Base-by-base conservation (phyloP, 2,329 filamentous ascomycete species). In the Neopestalotiopsis sp. region DNA sequence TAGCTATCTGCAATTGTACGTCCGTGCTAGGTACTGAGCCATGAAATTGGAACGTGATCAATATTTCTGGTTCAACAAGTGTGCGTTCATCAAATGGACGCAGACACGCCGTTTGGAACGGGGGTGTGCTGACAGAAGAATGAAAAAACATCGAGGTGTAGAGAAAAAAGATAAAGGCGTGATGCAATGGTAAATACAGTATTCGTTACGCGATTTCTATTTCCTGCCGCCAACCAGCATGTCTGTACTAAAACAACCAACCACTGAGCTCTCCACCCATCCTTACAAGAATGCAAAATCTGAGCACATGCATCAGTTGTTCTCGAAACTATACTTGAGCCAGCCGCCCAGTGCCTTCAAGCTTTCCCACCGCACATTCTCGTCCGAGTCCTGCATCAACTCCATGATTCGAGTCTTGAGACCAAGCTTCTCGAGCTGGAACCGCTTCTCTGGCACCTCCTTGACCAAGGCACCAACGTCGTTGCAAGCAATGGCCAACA, bases 281-380 rank as follows among this genome's bases (percentile, higher is more conserved):
- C 34, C 12, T 62, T 38, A 34, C 59, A 62, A 62, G 34, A 30
- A 12, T 13, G 20, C 20, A 62, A 62, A 62, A 13, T 38, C n/a
- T 42, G 34, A 32, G 40, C 20, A 62, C 34, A 32, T 13, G n/a
- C 32, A 63, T 67, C 66, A 74, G 71, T 74, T 75, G 68, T 74
- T 79, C 71, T 90, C 88, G 74, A 90, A 89, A 80, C 87, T 90
- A 75, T 90, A 90, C 84, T 89, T 89, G 76, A 90, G 79, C 88
- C 88, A 90, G 20, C 87, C 86, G 24, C 88, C 88, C 56, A 98
- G 89, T 17, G 95, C 94, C 76, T 92, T 90, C 82, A 98, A 83
- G 81, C 93, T 96, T 85, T 98, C 95, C 94, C 94, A 98, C 77
- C 95, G 87, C 61, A 98, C 94, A 70, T 90, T 91, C 84, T 97